Base-by-base conservation (phyloP, 257 asterid species). In the Scutellaria minor region DNA sequence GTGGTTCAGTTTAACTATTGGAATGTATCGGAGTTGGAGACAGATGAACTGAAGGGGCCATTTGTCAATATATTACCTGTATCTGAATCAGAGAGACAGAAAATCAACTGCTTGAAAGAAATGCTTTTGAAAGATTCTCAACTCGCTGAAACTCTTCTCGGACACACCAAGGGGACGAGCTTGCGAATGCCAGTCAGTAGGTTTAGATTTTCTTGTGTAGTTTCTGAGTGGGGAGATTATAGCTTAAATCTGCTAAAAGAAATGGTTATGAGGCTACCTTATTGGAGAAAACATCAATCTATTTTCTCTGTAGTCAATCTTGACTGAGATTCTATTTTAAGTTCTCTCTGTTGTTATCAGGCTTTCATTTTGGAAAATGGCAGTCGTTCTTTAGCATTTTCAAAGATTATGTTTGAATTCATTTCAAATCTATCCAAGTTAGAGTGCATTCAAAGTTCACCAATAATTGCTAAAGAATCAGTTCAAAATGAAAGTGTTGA, bases 191-290 rank as follows among this genome's bases (percentile, higher is more conserved):
- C 14, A 7, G 79, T 92, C 40, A 81, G 86, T 40, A 74, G 83
- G 84, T 66, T 13, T 20, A 61, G 61, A 14, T 86, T 93, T 73
- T 81, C 76, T 78, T 76, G 77, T 66, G 81, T 81, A 18, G 76
- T 86, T 80, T 52, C 61, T 35, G 86, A 86, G 13, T 93, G 98
- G 96, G 96, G 86, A 83, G 83, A 81, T 66, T 90, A 89, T 77
- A 71, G 80, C 27, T 57, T 67, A 4, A 79, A 70, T 69, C 84
- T 90, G 78, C 80, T 60, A 14, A 77, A 83, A 64, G 80, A 87
- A 62, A 7, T 93, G 57, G 61, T 45, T 59, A 67, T 15, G 75
- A 83, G 90, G 80, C 70, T 90, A 40, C 88, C 92, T 2, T 64
- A 73, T 27, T 93, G 98, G 96, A 85, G 48, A 78, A 69, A n/a